phyloP scores from a whole-genome alignment of 352 stramenopile genomes.

The Globisporangium cederbergense region DNA sequence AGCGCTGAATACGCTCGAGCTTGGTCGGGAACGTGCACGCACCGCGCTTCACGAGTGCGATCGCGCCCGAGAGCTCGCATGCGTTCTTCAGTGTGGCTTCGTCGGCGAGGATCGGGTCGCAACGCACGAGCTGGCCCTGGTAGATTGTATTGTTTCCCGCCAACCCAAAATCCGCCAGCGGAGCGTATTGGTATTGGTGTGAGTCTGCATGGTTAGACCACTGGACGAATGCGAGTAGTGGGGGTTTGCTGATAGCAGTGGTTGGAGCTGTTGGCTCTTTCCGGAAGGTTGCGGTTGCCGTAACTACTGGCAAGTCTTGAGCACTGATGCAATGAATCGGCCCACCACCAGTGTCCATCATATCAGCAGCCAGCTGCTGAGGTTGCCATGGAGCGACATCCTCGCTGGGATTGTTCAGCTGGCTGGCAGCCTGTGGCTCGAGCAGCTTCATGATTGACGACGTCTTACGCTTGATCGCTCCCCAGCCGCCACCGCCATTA shows the following conservation, averaged over 20 bases:
- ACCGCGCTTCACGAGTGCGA: constrained; percentile 56
- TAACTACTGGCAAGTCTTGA: background rate
- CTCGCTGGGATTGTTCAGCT: background rate
- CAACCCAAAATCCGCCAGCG: constrained; percentile 61
- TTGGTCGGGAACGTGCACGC: constrained; percentile 70
- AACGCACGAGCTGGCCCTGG: constrained; percentile 37
- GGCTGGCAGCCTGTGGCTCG: constrained; percentile 21
- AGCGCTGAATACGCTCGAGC: constrained; percentile 53
- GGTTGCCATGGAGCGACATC: background rate
- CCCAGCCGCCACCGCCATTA: constrained; percentile 10
- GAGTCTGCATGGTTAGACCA: constrained; percentile 43
- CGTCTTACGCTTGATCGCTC: constrained; percentile 42
- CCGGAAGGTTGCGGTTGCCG: no score
- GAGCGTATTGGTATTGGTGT: constrained; percentile 52
- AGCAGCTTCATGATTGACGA: constrained; percentile 56
- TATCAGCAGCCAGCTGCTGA: background rate
- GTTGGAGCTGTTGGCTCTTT: background rate
- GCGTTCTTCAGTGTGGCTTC: constrained; percentile 34
- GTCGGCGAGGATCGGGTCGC: constrained; percentile 48
- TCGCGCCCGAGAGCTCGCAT: constrained; percentile 25
- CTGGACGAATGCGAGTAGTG: constrained; percentile 69
- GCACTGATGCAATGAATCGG: background rate
- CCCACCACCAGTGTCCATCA: background rate
- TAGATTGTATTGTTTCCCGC: constrained; percentile 37
- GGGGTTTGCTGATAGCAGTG: background rate